These are phyloP conservation scores for Pseudonitzschia delicatissima DNA, from an alignment of 108 stramenopile species.

Conservation along the genomic window DNA sequence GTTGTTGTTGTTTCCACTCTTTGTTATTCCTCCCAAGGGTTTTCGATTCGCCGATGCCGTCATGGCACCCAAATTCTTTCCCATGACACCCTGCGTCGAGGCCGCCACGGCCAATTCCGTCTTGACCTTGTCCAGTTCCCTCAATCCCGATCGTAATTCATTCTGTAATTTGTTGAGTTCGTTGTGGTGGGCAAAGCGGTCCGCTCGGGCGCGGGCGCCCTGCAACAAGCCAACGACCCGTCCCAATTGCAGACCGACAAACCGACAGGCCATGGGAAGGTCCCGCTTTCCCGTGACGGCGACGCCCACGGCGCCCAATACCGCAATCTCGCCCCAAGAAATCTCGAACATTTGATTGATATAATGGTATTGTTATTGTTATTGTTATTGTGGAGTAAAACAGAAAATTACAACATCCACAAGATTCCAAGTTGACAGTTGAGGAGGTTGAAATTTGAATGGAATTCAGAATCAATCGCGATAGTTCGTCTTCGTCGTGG, in stretches of 20 bases:
- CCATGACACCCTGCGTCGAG: constrained; percentile 32
- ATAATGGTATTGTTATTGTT: neutral
- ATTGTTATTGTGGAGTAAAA: neutral
- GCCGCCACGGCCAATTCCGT: constrained; percentile 78
- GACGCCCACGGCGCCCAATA: constrained; percentile 50
- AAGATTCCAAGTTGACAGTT: no score
- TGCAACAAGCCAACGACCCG: constrained; percentile 80
- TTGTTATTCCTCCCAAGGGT: neutral
- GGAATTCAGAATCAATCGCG: no score
- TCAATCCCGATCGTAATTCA: constrained; percentile 72
- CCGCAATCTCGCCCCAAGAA: constrained; percentile 72
- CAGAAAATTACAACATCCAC: neutral
- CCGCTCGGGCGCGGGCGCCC: constrained; percentile 77
- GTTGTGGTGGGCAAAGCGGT: constrained; percentile 72
- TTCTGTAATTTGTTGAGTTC: constrained; percentile 75
- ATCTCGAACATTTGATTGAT: constrained; percentile 59
- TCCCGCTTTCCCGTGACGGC: constrained; percentile 69
- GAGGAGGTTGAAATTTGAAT: no score
- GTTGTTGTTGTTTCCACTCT: neutral
- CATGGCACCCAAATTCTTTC: constrained; percentile 46
- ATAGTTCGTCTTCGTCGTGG: no score
- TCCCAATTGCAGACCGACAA: constrained; percentile 65
- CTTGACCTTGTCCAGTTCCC: constrained; percentile 81
- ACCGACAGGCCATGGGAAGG: constrained; percentile 60
- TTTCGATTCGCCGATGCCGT: constrained; percentile 46